Base-by-base conservation (phyloP, 352 stramenopile genomes). In the Phytophthora sansomeana region DNA sequence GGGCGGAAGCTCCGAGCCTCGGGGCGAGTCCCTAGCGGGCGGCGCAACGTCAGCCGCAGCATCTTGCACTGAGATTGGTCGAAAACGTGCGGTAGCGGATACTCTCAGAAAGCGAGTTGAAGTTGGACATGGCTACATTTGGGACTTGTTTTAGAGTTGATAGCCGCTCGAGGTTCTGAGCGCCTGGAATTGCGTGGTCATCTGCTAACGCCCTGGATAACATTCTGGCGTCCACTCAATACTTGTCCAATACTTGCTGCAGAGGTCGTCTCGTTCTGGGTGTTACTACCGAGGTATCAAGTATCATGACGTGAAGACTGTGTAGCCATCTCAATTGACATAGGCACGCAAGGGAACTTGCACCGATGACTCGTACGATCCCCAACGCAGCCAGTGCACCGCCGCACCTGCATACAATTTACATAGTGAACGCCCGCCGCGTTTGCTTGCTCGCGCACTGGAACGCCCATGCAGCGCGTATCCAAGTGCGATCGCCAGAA, bases 401-500 rank as follows among this genome's bases (percentile, higher is more conserved):
- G 47, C 21, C 3, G 21, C 21, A 24, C 21, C 21, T 39, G 11
- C 33, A n/a, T 39, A 42, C 36, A 8, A 24, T 24, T 24, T 24
- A 24, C 21, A 24, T 24, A 24, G 1, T 24, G 21, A 24, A 24
- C 21, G 3, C 21, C 21, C 21, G 36, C 28, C 46, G 35, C 16
- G 52, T 11, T 46, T 58, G 51, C 44, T 68, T 57, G 44, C 53
- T 54, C 42, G 52, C 33, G 24, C 29, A 52, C 21, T 50, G 36
- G 35, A 65, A 44, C 21, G 16, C 19, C 19, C 19, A 30, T 16
- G 11, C 7, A 24, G 32, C 13, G 42, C 51, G 61, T 46, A 69
- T 43, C 44, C 52, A 69, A 58, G 53, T 63, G 53, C 61, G 61
- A 52, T 35, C 44, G 19, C 28, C 54, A 60, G 54, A 70, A 60